A percentile compares a stretch with the other conserved stretches of the same genome.
Conservation (phyloP, 1,139 yeast genomes). For the Meyerozyma athensensis region DNA sequence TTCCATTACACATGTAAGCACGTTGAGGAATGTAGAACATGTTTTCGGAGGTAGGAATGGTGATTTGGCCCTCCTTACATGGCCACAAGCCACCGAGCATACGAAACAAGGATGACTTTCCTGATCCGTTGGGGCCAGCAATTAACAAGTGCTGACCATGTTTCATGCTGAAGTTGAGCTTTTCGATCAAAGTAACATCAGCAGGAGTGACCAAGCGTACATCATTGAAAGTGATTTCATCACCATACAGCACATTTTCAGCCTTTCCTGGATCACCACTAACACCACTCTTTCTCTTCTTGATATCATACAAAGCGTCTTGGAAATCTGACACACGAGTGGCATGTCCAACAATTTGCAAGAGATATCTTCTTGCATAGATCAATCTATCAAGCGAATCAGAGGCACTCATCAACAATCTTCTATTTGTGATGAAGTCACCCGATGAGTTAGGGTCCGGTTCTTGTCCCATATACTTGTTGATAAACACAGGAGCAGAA, state of each 20-base stretch:
- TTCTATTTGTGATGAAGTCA: constrained; percentile 84
- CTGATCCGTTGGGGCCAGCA: constrained; percentile 95
- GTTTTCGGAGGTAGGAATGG: constrained; percentile 63
- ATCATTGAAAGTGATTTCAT: constrained; percentile 62
- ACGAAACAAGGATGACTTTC: constrained; percentile 87
- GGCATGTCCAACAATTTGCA: constrained; percentile 83
- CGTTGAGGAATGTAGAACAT: constrained; percentile 91
- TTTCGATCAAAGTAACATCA: constrained; percentile 65
- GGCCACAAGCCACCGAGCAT: constrained; percentile 95
- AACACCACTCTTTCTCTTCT: constrained; percentile 17
- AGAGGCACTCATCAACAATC: constrained; percentile 78
- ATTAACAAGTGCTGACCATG: constrained; percentile 84
- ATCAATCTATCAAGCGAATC: constrained; percentile 86
- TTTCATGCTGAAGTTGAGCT: constrained; percentile 64
- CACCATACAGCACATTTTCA: constrained; percentile 36
- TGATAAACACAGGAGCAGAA: constrained; percentile 82
- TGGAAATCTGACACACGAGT: constrained; percentile 70
- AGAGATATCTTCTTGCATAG: constrained; percentile 77
- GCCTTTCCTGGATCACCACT: constrained; percentile 25
- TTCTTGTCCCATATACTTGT: constrained; percentile 47
- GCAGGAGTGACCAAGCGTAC: constrained; percentile 84
- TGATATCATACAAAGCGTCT: constrained; percentile 55
- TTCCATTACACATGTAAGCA: constrained; percentile 72
- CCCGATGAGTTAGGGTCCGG: constrained; percentile 58
- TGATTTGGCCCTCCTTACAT: constrained; percentile 57